Conservation (phyloP, 495 filamentous ascomycete species). For the Parachaetomium inaequale region DNA sequence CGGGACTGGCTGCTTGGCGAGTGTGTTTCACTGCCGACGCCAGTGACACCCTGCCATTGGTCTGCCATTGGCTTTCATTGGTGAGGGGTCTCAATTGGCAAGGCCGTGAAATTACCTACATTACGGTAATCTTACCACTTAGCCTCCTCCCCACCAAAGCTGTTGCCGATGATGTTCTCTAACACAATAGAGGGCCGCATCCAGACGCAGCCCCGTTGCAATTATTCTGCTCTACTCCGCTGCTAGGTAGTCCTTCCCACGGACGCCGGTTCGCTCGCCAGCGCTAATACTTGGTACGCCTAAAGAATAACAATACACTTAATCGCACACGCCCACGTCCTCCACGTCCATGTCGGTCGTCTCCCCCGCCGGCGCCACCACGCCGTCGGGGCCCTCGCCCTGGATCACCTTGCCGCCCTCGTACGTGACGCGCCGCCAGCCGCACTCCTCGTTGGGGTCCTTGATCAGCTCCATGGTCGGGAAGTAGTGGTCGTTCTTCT, state of each 20-base stretch:
- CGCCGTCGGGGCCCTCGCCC: slow-evolving; percentile 47
- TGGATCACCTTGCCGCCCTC: slow-evolving; percentile 53
- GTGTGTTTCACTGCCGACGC: neutral
- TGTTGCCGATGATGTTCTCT: too few species aligned
- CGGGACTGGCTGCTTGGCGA: slow-evolving; percentile 7
- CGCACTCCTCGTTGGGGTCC: slow-evolving; percentile 56
- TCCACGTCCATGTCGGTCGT: slow-evolving; percentile 32
- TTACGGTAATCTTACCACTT: neutral
- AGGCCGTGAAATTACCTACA: neutral
- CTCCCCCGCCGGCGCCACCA: slow-evolving; percentile 31
- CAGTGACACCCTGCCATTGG: neutral
- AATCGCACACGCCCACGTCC: slow-evolving; percentile 10
- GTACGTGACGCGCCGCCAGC: slow-evolving; percentile 71
- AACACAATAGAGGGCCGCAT: too few species aligned
- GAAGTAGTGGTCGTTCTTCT: slow-evolving; percentile 99
- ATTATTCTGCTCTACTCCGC: too few species aligned
- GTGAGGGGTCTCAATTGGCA: neutral
- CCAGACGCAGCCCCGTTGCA: too few species aligned
- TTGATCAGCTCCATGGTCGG: slow-evolving; percentile 85
- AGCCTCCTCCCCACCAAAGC: too few species aligned
- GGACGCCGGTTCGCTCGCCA: too few species aligned
- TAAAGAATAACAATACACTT: neutral
- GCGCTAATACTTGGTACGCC: neutral
- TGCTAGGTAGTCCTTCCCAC: too few species aligned
- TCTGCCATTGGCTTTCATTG: too few species aligned